Conservation (phyloP, 257 asterid genomes). For the Leonotis leonurus region DNA sequence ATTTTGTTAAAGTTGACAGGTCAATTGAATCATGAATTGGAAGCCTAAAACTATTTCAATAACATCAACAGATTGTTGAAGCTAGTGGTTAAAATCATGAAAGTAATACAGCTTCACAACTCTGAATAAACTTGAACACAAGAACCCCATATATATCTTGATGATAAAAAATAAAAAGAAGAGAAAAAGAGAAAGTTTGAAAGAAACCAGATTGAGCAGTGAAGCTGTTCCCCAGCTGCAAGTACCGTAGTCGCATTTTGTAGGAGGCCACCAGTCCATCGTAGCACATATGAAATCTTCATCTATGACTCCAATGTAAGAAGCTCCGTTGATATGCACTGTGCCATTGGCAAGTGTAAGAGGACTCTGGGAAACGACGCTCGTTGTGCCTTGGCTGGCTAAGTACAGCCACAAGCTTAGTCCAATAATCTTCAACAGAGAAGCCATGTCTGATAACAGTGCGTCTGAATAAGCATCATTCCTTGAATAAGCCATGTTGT, state of each 20-base stretch:
- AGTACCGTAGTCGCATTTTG: conserved; percentile 56
- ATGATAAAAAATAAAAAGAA: not conserved
- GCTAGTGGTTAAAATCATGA: not conserved
- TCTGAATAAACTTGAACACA: not conserved
- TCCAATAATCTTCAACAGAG: conserved; percentile 31
- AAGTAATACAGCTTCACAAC: not conserved
- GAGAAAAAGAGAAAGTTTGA: not conserved
- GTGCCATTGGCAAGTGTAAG: conserved; percentile 29
- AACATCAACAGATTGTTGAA: not conserved
- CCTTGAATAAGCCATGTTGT: conserved; percentile 13
- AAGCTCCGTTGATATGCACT: conserved; percentile 43
- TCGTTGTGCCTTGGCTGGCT: conserved; percentile 32
- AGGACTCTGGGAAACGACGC: conserved; percentile 24
- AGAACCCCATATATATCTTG: not conserved
- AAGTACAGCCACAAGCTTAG: conserved; percentile 45
- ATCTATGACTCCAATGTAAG: conserved; percentile 36
- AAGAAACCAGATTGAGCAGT: conserved; percentile 64
- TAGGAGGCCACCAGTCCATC: conserved; percentile 60
- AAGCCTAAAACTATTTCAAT: not conserved
- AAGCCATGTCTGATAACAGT: conserved; percentile 29
- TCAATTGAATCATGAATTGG: not conserved
- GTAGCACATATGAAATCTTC: conserved; percentile 57
- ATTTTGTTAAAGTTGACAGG: not conserved
- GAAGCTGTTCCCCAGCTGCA: conserved; percentile 63
- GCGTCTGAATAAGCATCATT: conserved; percentile 19